Evolutionary conservation across 2,329 filamentous ascomycete species (phyloP).

Genomic region (Aspergillus floridensis): DNA sequence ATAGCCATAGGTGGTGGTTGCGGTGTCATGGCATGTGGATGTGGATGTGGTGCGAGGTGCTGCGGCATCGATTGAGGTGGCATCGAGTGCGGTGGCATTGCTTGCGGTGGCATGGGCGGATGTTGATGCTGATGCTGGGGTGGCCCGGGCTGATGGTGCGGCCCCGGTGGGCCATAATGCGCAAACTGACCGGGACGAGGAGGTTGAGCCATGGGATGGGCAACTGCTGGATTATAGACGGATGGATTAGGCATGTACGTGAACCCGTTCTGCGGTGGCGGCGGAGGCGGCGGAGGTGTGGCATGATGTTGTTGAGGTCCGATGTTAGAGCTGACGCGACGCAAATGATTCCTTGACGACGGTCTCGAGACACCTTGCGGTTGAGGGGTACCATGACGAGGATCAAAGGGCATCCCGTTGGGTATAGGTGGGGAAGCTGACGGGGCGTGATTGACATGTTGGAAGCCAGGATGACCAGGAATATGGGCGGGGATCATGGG

Average conservation of each 20-base stretch:
- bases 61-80: conserved; percentile 37
- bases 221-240: conserved; percentile 71
- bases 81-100: conserved; percentile 22
- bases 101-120: conserved; percentile 26
- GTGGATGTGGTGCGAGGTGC: conserved; percentile 24
- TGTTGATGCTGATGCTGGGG: conserved; percentile 31
- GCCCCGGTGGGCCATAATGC: conserved; percentile 41
- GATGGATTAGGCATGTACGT: conserved; percentile 82
- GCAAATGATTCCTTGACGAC: conserved; percentile 74
- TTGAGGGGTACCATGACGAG: conserved; percentile 78
- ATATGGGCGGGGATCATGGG: conserved; percentile 68
- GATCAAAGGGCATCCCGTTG: conserved; percentile 69
- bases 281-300: conserved; percentile 56
- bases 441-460: conserved; percentile 79
- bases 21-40: conserved; percentile 2
- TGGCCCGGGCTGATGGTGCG: conserved; percentile 24
- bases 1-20: conserved; percentile 27
- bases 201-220: conserved; percentile 46
- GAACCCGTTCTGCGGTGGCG: conserved; percentile 65
- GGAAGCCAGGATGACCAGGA: conserved; percentile 66
- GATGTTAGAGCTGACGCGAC: conserved; percentile 72
- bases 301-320: conserved; percentile 62
- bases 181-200: conserved; percentile 45
- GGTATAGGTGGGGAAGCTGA: conserved; percentile 85
- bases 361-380: conserved; percentile 72